A percentile compares a stretch with the other conserved stretches of the same genome.
phyloP scores from a whole-genome alignment of 179 eudicot species.

The Gypsophila paniculata region DNA sequence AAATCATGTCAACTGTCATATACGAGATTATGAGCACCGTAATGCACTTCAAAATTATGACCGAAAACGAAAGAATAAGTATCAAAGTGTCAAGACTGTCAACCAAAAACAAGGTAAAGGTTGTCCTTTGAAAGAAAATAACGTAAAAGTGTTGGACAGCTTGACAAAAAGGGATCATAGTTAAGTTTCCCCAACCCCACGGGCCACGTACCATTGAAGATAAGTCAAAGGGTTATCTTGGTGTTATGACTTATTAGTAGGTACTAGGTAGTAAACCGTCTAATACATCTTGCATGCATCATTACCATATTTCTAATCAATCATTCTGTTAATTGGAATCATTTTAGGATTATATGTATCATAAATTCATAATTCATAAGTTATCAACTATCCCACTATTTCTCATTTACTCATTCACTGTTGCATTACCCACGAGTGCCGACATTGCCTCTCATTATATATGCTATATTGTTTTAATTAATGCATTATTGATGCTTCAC shows the following conservation, averaged over 20 bases:
- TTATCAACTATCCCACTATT: background rate
- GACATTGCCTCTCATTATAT: too few relatives aligned
- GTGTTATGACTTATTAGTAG: background rate
- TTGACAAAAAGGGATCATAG: background rate
- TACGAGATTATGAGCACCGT: background rate
- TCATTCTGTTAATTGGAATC: background rate
- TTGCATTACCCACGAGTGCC: too few relatives aligned
- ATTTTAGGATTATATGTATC: constrained; percentile 2
- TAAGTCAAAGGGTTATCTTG: background rate
- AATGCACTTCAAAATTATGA: background rate
- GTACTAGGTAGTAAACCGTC: background rate
- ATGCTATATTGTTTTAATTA: too few relatives aligned
- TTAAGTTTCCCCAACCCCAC: background rate
- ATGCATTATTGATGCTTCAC: too few relatives aligned
- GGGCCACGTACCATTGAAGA: background rate
- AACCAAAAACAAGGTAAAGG: background rate
- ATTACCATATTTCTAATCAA: background rate
- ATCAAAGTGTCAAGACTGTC: background rate
- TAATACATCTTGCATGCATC: background rate
- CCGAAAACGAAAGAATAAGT: too few relatives aligned
- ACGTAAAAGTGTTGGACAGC: background rate
- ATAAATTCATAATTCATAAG: too few relatives aligned
- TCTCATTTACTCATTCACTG: background rate
- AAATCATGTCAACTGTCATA: constrained; percentile 6
- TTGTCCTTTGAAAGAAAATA: too few relatives aligned